Base-by-base conservation (phyloP, 164 flowering plant genomes). In the Umbellularia californica region DNA sequence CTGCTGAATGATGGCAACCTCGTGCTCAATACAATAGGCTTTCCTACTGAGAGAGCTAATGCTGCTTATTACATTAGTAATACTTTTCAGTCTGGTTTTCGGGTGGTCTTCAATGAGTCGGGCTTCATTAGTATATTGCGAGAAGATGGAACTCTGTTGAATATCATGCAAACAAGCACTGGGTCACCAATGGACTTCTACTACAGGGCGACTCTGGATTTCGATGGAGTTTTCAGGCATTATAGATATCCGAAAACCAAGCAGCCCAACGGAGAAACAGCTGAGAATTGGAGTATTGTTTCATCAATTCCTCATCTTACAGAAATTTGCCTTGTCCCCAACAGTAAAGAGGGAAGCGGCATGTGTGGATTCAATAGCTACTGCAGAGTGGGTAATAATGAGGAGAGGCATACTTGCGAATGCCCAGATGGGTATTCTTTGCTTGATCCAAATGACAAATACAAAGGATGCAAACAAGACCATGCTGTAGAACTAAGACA, bases 281-380 rank as follows among this genome's bases (percentile, higher is more conserved):
- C 10, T 28, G 3, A 24, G 25, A 41, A 2, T 17, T 19, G 55
- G 20, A 19, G 10, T 28, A 9, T 67, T 22, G 13, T 25, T 64
- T 64, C 27, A 23, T 13, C 28, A 25, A 23, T 25, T 64, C 67
- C 28, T 60, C 64, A 2, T 58, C 28, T 3, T 66, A 23, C 25
- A 55, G 68, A 86, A 50, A 82, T 86, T 17, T 88, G 89, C 69
- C 1, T 7, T 20, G 30, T 20, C 1, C 58, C 75, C 22, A 0
- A 0, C 0, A 63, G 2, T 13, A 10, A 10, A 1, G 22, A 30
- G 10, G 91, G 84, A 0, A 75, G 85, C 51, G 89, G 88, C 15
- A 77, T 76, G 63, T 89, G 92, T 70, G 90, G 89, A 20, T 82
- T 69, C 72, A 86, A 87, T 63, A 84, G 84, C 77, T 81, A 81